These are phyloP conservation scores for Coprinopsis sp. DNA, from an alignment of 768 basidiomycete genomes.

Conservation along the genomic window DNA sequence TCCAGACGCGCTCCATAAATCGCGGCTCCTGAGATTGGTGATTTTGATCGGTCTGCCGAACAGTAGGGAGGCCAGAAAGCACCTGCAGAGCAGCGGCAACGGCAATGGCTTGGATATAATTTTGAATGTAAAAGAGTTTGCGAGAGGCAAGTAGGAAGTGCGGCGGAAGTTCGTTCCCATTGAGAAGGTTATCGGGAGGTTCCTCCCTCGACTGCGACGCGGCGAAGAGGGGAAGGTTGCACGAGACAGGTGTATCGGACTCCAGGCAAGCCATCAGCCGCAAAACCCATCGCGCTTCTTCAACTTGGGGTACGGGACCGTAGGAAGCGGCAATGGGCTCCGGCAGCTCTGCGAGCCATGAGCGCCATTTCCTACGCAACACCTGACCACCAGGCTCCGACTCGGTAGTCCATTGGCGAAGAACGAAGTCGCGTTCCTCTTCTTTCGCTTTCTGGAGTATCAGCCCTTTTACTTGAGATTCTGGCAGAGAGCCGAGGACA, in stretches of 20 bases:
- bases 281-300: slow-evolving; percentile 39
- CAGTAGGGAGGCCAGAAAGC: slow-evolving; percentile 42
- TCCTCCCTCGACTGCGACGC: neutral
- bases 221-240: slow-evolving; percentile 25
- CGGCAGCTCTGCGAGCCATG: slow-evolving; percentile 25
- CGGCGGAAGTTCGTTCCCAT: slow-evolving; percentile 48
- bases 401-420: slow-evolving; percentile 43
- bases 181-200: neutral
- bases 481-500: slow-evolving; percentile 61
- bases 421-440: slow-evolving; percentile 51
- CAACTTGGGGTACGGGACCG: slow-evolving; percentile 2
- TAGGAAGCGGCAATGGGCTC: neutral
- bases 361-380: slow-evolving; percentile 29
- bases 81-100: slow-evolving; percentile 58
- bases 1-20: slow-evolving; percentile 64
- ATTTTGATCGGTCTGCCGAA: neutral
- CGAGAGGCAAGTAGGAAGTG: slow-evolving; percentile 59
- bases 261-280: slow-evolving; percentile 44
- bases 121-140: slow-evolving; percentile 54
- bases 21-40: slow-evolving; percentile 8
- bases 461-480: slow-evolving; percentile 48
- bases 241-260: slow-evolving; percentile 35
- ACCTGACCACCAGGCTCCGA: slow-evolving; percentile 4
- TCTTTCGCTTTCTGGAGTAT: slow-evolving; percentile 49
- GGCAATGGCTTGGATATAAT: slow-evolving; percentile 65